Evolutionary conservation across 495 filamentous ascomycete genomes (phyloP).

Genomic region (Tuber microsphaerosporum): DNA sequence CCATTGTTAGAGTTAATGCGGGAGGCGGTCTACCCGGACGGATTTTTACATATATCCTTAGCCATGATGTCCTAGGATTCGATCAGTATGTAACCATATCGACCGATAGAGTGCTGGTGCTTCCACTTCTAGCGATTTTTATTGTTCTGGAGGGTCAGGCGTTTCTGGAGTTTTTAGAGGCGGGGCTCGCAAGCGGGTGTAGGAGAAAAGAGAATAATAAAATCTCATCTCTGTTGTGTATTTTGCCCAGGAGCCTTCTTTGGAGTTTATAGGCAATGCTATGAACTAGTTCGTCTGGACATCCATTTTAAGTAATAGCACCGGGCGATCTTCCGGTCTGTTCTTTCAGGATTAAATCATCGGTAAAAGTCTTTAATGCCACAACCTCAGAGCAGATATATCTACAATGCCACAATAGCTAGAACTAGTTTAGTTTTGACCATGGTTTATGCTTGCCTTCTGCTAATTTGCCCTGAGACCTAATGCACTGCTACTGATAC

Average conservation of each 20-base stretch:
- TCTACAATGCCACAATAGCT: no score
- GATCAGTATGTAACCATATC: constrained; percentile 8
- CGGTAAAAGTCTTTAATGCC: no score
- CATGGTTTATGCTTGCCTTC: no score
- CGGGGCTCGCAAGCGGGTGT: background rate
- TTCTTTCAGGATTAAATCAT: background rate
- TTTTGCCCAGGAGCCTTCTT: background rate
- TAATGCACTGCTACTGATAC: no score
- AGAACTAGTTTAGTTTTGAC: no score
- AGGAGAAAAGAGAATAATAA: background rate
- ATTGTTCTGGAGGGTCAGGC: background rate
- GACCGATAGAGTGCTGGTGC: background rate
- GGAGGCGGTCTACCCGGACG: constrained; percentile 78
- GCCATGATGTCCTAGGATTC: constrained; percentile 54
- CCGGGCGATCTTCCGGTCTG: background rate
- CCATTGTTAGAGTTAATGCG: constrained; percentile 79
- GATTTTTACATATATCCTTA: constrained; percentile 80
- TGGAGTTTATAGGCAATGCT: background rate
- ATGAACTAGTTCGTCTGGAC: background rate
- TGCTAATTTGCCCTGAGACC: no score
- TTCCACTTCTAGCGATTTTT: background rate
- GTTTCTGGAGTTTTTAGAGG: constrained; percentile 6
- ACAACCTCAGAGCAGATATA: no score
- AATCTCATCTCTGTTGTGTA: background rate
- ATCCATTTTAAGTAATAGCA: background rate